A percentile compares a stretch with the other conserved stretches of the same genome.
Evolutionary conservation across 2,329 filamentous ascomycete species (phyloP).

Genomic region (Shiraia bambusicola): DNA sequence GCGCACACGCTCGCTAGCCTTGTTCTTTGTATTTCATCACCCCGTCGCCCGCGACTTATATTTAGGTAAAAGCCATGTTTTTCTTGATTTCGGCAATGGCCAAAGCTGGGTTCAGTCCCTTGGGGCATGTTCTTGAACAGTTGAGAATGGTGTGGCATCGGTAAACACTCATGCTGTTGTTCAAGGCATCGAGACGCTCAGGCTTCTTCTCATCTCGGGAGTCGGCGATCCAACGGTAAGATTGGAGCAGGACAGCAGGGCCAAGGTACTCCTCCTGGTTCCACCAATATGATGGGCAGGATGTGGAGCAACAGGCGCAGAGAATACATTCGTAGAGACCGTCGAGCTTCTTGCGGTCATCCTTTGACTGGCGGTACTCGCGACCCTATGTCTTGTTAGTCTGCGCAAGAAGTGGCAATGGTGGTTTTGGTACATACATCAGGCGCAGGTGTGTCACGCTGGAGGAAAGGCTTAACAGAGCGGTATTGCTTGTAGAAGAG

Average conservation of each 20-base stretch:
- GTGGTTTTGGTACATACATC: slow-evolving; percentile 64
- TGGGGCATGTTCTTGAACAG: slow-evolving; percentile 96
- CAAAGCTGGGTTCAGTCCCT: slow-evolving; percentile 93
- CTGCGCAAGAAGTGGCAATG: neutral
- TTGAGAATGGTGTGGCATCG: slow-evolving; percentile 99
- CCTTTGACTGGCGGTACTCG: slow-evolving; percentile 88
- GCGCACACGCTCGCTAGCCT: neutral
- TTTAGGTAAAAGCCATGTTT: slow-evolving; percentile 68
- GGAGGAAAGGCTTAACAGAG: slow-evolving; percentile 98
- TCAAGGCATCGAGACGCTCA: slow-evolving; percentile 85
- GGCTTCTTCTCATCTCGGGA: slow-evolving; percentile 87
- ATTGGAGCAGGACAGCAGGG: slow-evolving; percentile 93
- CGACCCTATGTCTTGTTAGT: slow-evolving; percentile 64
- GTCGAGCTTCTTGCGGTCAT: slow-evolving; percentile 93
- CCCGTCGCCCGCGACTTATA: neutral
- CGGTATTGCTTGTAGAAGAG: slow-evolving; percentile 99
- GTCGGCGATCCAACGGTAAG: slow-evolving; percentile 95
- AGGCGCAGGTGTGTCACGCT: slow-evolving; percentile 78
- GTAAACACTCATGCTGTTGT: slow-evolving; percentile 99
- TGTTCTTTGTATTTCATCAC: neutral
- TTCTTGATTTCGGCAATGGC: slow-evolving; percentile 99
- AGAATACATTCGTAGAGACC: slow-evolving; percentile 99
- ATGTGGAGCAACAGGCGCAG: slow-evolving; percentile 98
- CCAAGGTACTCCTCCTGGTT: slow-evolving; percentile 98
- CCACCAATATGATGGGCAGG: slow-evolving; percentile 99